Conservation (phyloP, 108 stramenopile genomes). For the Schizochytrium sp. region DNA sequence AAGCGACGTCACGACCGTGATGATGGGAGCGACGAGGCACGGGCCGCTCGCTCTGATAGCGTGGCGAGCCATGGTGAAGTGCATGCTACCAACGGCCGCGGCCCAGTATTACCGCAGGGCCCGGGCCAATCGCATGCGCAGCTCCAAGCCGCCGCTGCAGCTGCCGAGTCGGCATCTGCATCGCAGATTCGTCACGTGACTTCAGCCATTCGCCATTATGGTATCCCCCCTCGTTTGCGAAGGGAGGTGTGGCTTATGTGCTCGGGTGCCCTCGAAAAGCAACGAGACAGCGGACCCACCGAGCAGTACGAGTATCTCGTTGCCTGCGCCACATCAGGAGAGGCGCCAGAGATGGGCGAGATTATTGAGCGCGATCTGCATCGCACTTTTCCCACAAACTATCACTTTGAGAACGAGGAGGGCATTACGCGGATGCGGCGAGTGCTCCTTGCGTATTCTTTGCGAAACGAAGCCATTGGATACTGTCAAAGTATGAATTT, state of each 20-base stretch:
- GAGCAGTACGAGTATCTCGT: slow-evolving; percentile 8
- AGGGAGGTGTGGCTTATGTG: not conserved
- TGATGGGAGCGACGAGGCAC: no score
- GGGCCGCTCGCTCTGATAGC: no score
- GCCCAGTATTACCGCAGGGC: no score
- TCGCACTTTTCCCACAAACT: slow-evolving; percentile 22
- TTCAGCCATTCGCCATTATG: not conserved
- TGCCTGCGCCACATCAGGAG: not conserved
- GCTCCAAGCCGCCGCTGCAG: no score
- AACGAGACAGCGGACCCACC: not conserved
- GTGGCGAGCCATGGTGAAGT: no score
- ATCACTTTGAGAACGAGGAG: slow-evolving; percentile 18
- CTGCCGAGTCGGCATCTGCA: not conserved
- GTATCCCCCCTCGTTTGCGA: not conserved
- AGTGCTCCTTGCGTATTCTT: slow-evolving; percentile 29
- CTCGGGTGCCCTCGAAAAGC: not conserved
- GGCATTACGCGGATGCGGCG: slow-evolving; percentile 18
- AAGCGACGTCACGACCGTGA: not conserved
- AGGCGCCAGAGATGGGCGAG: not conserved
- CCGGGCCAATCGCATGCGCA: no score
- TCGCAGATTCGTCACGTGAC: not conserved
- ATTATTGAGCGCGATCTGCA: slow-evolving; percentile 22
- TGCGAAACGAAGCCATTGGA: slow-evolving; percentile 28
- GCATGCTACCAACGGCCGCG: no score
- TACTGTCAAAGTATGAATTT: slow-evolving; percentile 44